Evolutionary conservation across 768 basidiomycete species (phyloP).

Genomic region (Leccinum uliginosum): DNA sequence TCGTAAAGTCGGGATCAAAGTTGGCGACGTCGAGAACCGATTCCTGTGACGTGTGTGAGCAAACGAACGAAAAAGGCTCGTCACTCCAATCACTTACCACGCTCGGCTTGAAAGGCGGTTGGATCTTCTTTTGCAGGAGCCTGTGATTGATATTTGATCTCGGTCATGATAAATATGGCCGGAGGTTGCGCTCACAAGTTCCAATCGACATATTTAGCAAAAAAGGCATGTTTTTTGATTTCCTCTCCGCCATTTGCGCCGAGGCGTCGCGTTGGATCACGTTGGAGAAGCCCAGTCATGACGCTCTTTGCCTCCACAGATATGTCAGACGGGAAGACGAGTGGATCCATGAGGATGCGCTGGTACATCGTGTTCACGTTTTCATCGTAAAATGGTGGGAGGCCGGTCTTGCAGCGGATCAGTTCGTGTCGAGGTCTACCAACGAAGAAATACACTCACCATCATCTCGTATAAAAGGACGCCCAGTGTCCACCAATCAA

Average conservation of each 20-base stretch:
- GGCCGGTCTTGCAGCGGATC: constrained; percentile 60
- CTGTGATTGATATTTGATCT: constrained; percentile 30
- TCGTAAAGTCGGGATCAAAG: constrained; percentile 97
- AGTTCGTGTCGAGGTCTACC: constrained; percentile 6
- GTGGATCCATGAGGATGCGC: constrained; percentile 89
- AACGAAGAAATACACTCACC: constrained; percentile 36
- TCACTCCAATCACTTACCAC: constrained; percentile 54
- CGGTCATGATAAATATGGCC: background rate
- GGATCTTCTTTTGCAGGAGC: constrained; percentile 89
- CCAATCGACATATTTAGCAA: constrained; percentile 93
- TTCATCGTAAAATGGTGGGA: constrained; percentile 98
- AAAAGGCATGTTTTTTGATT: constrained; percentile 95
- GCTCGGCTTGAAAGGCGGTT: constrained; percentile 95
- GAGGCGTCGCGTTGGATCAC: constrained; percentile 81
- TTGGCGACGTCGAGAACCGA: constrained; percentile 92
- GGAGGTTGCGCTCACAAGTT: constrained; percentile 45
- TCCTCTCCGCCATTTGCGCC: constrained; percentile 95
- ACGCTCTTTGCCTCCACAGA: constrained; percentile 83
- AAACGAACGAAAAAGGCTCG: background rate
- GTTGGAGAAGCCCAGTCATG: constrained; percentile 81
- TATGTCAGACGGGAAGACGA: constrained; percentile 89
- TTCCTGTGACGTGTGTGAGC: constrained; percentile 45
- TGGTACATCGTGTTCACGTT: constrained; percentile 98
- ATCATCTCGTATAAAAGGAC: constrained; percentile 97
- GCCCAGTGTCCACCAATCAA: constrained; percentile 99